These are phyloP conservation scores for Fusarium sp. DNA, from an alignment of 2,329 filamentous ascomycete species.

Conservation along the genomic window DNA sequence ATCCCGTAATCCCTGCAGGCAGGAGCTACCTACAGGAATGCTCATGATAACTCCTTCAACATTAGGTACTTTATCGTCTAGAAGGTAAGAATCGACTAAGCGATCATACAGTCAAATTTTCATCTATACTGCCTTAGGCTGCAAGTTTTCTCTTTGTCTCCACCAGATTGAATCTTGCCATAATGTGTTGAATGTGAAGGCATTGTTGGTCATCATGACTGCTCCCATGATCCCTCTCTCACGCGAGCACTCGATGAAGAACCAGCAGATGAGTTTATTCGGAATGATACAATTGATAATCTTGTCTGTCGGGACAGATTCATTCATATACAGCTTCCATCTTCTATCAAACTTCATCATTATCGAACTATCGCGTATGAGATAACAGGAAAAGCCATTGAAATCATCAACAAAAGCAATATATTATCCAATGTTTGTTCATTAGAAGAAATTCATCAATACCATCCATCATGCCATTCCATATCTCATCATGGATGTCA, in stretches of 20 bases:
- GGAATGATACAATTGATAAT: too few relatives aligned
- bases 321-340: background rate
- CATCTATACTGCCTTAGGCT: too few relatives aligned
- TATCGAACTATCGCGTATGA: background rate
- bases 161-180: too few relatives aligned
- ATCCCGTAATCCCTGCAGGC: conserved; percentile 22
- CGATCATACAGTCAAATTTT: too few relatives aligned
- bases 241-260: background rate
- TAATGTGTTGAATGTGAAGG: background rate
- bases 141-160: too few relatives aligned
- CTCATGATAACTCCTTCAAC: conserved; percentile 1
- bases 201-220: background rate
- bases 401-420: background rate
- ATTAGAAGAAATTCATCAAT: too few relatives aligned
- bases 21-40: background rate
- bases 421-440: background rate
- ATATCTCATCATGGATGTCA: background rate
- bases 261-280: background rate
- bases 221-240: background rate
- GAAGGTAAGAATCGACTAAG: too few relatives aligned
- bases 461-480: background rate
- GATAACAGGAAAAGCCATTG: background rate
- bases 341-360: background rate
- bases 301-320: too few relatives aligned
- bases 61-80: too few relatives aligned